Percentiles rank a stretch among this genome's conserved stretches.
Conservation (phyloP, 2,329 filamentous ascomycete species). For the Sporothrix dimorphospora region DNA sequence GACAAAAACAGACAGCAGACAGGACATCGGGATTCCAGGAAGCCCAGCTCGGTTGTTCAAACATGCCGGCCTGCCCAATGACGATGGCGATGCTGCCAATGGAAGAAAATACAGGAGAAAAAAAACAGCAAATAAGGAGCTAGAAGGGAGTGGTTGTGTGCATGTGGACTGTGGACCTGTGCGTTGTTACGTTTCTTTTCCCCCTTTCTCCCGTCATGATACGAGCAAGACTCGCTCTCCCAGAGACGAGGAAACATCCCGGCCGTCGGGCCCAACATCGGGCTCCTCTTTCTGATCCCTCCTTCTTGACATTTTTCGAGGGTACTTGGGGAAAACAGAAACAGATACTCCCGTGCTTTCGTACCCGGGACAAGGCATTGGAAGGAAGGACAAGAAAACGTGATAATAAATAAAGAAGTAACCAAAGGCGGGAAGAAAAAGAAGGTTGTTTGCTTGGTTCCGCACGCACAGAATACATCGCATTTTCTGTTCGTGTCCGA, state of each 20-base stretch:
- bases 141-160: neutral
- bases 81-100: neutral
- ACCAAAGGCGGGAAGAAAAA: neutral
- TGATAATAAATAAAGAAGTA: neutral
- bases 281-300: neutral
- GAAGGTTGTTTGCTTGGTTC: constrained; percentile 24
- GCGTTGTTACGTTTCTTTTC: neutral
- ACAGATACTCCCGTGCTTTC: neutral
- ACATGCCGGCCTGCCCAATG: constrained; percentile 18
- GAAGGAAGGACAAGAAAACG: neutral
- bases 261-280: neutral
- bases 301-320: neutral
- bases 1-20: neutral
- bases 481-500: neutral
- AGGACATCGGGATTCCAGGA: neutral
- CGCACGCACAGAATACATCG: neutral
- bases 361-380: constrained; percentile 17
- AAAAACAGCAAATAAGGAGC: neutral
- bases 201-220: neutral
- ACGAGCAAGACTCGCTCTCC: neutral
- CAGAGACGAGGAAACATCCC: constrained; percentile 10
- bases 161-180: neutral
- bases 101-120: neutral
- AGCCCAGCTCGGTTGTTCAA: constrained; percentile 23
- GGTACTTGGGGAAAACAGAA: neutral